Percentiles rank a stretch among this genome's conserved stretches.
Evolutionary conservation across 495 filamentous ascomycete species (phyloP).

Genomic region (Neurospora hispaniola): DNA sequence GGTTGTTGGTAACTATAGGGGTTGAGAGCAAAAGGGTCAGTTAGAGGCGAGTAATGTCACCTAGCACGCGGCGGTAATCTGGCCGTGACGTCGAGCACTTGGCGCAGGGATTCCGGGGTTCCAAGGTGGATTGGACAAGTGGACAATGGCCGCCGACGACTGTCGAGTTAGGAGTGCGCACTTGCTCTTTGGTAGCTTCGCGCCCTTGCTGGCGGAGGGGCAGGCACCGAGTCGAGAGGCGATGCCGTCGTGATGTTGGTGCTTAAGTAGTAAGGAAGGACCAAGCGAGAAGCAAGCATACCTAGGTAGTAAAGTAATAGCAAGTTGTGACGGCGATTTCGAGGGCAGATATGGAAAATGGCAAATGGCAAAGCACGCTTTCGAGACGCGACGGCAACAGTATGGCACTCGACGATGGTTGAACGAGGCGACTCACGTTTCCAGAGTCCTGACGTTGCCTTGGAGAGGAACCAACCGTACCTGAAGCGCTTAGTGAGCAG

Average conservation of each 20-base stretch:
- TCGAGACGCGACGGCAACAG: slow-evolving; percentile 8
- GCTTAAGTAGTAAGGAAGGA: background rate
- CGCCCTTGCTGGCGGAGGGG: background rate
- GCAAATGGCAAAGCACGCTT: background rate
- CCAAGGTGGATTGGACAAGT: background rate
- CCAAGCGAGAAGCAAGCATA: background rate
- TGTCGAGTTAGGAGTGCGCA: background rate
- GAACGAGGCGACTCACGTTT: slow-evolving; percentile 9
- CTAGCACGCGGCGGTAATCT: background rate
- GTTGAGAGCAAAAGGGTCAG: background rate
- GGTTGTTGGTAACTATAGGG: background rate
- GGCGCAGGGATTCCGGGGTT: background rate
- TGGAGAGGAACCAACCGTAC: slow-evolving; percentile 1
- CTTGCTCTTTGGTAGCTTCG: background rate
- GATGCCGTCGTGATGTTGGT: background rate
- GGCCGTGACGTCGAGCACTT: background rate
- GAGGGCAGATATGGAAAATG: background rate
- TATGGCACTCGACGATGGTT: slow-evolving; percentile 5
- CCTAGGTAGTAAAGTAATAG: background rate
- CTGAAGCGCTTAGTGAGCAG: slow-evolving; percentile 9
- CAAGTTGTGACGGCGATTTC: background rate
- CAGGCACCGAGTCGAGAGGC: background rate
- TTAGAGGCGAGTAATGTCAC: background rate
- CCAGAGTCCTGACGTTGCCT: slow-evolving; percentile 3
- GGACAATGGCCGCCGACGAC: background rate